Evolutionary conservation across 1,284 basidiomycete genomes (phyloP).

Genomic region (Ganoderma lingzhi): DNA sequence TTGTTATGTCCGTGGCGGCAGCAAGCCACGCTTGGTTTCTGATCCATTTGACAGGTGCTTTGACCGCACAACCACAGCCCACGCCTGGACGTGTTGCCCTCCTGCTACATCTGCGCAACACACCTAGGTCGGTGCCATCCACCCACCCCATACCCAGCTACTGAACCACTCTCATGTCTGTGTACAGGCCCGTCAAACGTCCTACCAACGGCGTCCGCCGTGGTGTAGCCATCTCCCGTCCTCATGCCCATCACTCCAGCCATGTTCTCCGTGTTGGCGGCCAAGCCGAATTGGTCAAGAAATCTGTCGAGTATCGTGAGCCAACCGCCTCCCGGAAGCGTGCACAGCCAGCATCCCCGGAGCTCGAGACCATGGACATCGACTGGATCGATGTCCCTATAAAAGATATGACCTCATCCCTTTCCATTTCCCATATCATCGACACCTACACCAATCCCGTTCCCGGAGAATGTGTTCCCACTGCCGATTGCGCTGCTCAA

Average conservation of each 20-base stretch:
- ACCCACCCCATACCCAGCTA: too few relatives aligned
- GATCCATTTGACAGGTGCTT: neutral
- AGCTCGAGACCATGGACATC: neutral
- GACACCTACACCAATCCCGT: too few relatives aligned
- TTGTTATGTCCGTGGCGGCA: too few relatives aligned
- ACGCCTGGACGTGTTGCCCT: neutral
- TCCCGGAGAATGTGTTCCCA: too few relatives aligned
- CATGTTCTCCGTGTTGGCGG: neutral
- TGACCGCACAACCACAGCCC: neutral
- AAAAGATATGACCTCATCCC: neutral
- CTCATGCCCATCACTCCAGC: neutral
- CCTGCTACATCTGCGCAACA: too few relatives aligned
- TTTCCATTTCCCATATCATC: too few relatives aligned
- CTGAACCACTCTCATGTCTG: neutral
- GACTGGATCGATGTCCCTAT: neutral
- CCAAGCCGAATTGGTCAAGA: neutral
- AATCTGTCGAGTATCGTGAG: neutral
- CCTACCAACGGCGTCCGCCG: neutral
- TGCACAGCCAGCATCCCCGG: neutral
- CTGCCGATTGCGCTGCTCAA: too few relatives aligned
- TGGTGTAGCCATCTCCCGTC: neutral
- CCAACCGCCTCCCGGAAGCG: neutral
- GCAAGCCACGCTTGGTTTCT: too few relatives aligned
- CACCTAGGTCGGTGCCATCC: too few relatives aligned
- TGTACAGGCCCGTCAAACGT: neutral